Evolutionary conservation across 2,329 filamentous ascomycete species (phyloP).

Genomic region (Ophiocordyceps camponoti-rufipedis): DNA sequence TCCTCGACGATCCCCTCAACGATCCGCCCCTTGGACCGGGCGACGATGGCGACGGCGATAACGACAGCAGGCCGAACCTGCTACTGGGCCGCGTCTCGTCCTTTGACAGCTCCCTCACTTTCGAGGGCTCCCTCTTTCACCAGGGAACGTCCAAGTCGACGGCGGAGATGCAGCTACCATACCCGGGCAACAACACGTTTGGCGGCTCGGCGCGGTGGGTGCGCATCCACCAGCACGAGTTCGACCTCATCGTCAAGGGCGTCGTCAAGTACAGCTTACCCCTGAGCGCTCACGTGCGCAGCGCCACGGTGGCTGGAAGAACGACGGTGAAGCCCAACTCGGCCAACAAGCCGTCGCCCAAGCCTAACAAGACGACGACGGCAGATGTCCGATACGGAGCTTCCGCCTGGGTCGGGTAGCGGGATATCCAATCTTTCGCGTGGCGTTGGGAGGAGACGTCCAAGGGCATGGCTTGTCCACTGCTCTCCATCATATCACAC

Average conservation of each 20-base stretch:
- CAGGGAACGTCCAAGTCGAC: slow-evolving; percentile 53
- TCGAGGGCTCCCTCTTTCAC: slow-evolving; percentile 79
- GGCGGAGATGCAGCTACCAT: slow-evolving; percentile 64
- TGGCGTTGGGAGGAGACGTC: neutral
- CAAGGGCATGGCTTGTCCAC: neutral
- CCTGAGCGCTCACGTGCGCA: slow-evolving; percentile 39
- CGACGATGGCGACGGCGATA: slow-evolving; percentile 39
- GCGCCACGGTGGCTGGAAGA: slow-evolving; percentile 39
- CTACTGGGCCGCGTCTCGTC: slow-evolving; percentile 73
- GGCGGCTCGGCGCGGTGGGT: slow-evolving; percentile 81
- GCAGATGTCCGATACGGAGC: slow-evolving; percentile 1
- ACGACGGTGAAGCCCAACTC: slow-evolving; percentile 43
- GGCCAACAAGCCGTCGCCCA: slow-evolving; percentile 40
- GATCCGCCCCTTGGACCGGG: slow-evolving; percentile 18
- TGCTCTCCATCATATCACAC: neutral
- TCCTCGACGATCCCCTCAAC: slow-evolving; percentile 14
- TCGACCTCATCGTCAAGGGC: slow-evolving; percentile 82
- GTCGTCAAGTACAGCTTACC: slow-evolving; percentile 67
- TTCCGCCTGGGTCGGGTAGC: neutral
- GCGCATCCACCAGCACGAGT: slow-evolving; percentile 74
- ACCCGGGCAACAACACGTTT: slow-evolving; percentile 78
- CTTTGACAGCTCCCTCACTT: slow-evolving; percentile 76
- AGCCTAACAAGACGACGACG: slow-evolving; percentile 54
- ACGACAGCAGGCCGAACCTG: slow-evolving; percentile 53
- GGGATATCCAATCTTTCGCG: neutral